Base-by-base conservation (phyloP, 345 rosid species). In the Camelina sativa region DNA sequence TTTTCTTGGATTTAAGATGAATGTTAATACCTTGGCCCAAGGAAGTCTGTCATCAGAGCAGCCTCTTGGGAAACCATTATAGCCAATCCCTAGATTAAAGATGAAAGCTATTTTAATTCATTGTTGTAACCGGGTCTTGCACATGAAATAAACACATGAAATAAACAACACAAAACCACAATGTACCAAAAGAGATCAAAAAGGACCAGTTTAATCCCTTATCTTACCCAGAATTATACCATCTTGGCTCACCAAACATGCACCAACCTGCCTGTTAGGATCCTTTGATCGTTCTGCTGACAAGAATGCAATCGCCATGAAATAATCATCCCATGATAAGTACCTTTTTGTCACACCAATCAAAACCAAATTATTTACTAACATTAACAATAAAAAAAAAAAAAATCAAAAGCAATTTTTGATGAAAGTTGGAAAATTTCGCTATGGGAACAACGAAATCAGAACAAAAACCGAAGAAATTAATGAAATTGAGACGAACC, bases 221-320 rank as follows among this genome's bases (percentile, higher is more conserved):
- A 76, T 38, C 87, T 82, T 79, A 91, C 98, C 97, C 57, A 94
- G 95, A 76, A 94, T 91, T 59, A 94, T 75, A 70, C 92, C 97
- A 73, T 88, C 78, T 84, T 85, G 87, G 82, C 91, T 90, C 74
- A 94, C 97, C 85, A 91, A 84, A 81, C 98, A 94, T 10, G 98
- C 97, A 30, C 98, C 97, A 15, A 94, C 98, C 97, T 91, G 97
- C 84, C 98, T 90, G 85, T 94, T 87, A 17, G 97, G 97, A 80
- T 92, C 98, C 79, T 92, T 92, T 67, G 98, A 92, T 67, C 98
- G 72, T 75, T 92, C 86, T 7, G 98, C 95, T 11, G 97, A 87
- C 8, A 92, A 63, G 72, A 92, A 87, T 12, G 97, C 98, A 76
- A 89, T 82, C 60, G 97, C 86, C 98, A 92, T 92, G 73, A 92